Percentiles rank a stretch among this genome's conserved stretches.
Evolutionary conservation across 164 flowering plant genomes (phyloP).

Genomic region (Aristolochia californica): DNA sequence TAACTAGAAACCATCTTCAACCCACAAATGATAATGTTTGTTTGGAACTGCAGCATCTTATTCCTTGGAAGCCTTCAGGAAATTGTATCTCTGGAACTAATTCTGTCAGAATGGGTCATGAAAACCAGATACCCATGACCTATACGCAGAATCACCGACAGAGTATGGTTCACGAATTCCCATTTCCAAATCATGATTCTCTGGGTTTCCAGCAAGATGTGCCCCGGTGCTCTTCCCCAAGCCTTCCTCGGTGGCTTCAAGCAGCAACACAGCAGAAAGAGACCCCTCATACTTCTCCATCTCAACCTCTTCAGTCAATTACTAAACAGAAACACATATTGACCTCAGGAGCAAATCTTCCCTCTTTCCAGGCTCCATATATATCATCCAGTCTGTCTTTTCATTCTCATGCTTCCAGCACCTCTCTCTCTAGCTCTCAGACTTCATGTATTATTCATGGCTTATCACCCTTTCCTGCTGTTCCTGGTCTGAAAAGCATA

Average conservation of each 20-base stretch:
- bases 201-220: constrained; percentile 18
- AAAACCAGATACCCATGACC: too few species aligned
- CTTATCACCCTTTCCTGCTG: constrained; percentile 18
- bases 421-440: constrained; percentile 12
- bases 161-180: constrained; percentile 14
- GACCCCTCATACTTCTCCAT: constrained; percentile 8
- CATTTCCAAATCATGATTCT: constrained; percentile 28
- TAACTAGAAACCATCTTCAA: constrained; percentile 6
- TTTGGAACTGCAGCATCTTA: constrained; percentile 3
- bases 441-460: constrained; percentile 11
- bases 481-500: constrained; percentile 18
- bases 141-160: too few species aligned
- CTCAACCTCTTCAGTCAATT: constrained; percentile 7
- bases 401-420: constrained; percentile 9
- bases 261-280: constrained; percentile 23
- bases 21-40: not conserved
- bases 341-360: constrained; percentile 6
- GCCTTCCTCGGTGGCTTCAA: constrained; percentile 28
- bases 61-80: constrained; percentile 9
- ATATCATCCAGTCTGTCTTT: constrained; percentile 9
- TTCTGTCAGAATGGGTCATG: not conserved
- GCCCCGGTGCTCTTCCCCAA: constrained; percentile 16
- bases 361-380: constrained; percentile 10
- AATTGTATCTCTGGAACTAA: constrained; percentile 9
- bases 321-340: constrained; percentile 4